phyloP scores from a whole-genome alignment of 177 flowering plant species.

The Vitis hybrid region DNA sequence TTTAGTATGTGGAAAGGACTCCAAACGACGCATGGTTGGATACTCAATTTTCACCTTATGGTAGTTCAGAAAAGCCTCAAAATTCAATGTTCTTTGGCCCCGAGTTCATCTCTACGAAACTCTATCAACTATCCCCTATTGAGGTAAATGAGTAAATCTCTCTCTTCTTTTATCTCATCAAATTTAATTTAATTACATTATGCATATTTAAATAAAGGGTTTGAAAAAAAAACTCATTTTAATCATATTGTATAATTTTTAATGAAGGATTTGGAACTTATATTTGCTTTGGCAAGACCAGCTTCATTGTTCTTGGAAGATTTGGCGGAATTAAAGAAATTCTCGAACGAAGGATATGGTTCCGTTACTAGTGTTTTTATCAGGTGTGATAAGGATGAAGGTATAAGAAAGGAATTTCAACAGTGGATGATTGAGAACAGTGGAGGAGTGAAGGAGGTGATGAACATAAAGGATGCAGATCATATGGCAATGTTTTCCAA shows the following conservation, averaged over 20 bases:
- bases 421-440: constrained; percentile 40
- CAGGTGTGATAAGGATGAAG: constrained; percentile 29
- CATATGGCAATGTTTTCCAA: constrained; percentile 53
- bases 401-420: constrained; percentile 29
- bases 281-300: constrained; percentile 24
- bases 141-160: constrained; percentile 23
- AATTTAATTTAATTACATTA: too few species aligned
- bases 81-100: constrained; percentile 36
- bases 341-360: constrained; percentile 31
- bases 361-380: constrained; percentile 30
- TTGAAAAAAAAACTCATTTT: too few species aligned
- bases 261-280: constrained; percentile 30
- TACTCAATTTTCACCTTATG: constrained; percentile 24
- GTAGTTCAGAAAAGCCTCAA: constrained; percentile 8
- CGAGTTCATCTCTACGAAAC: constrained; percentile 20
- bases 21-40: constrained; percentile 30
- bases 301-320: constrained; percentile 26
- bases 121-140: constrained; percentile 31
- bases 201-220: too few species aligned
- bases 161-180: too few species aligned
- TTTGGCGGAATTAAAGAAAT: constrained; percentile 13
- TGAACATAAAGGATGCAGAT: constrained; percentile 32
- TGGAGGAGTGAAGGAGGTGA: constrained; percentile 33
- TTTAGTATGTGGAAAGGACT: constrained; percentile 10
- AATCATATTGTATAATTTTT: too few species aligned